These are phyloP conservation scores for Fonsecaea pedrosoi DNA, from an alignment of 2,329 filamentous ascomycete species.

Conservation along the genomic window DNA sequence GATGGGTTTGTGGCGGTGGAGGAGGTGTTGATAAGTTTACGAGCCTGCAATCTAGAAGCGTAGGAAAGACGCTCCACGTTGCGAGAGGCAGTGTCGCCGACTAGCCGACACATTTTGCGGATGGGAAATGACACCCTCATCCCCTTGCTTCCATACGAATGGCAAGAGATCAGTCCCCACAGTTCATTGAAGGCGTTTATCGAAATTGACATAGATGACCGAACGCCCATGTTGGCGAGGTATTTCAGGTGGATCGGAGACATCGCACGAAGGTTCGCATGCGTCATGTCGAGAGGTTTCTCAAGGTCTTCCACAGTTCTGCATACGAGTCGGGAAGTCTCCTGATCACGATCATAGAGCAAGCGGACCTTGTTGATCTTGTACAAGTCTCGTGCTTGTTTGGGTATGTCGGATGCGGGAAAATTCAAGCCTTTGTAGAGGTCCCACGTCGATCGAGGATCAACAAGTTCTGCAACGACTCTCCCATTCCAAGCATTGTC, in stretches of 20 bases:
- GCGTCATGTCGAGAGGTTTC: conserved; percentile 78
- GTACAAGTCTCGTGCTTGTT: conserved; percentile 86
- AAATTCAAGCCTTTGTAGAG: conserved; percentile 88
- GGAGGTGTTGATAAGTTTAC: conserved; percentile 85
- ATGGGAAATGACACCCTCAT: conserved; percentile 95
- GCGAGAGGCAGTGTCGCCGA: conserved; percentile 83
- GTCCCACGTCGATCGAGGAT: conserved; percentile 78
- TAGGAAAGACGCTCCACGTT: conserved; percentile 90
- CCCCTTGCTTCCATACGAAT: conserved; percentile 76
- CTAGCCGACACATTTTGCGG: conserved; percentile 86
- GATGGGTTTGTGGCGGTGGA: conserved; percentile 82
- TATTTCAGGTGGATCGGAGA: conserved; percentile 91
- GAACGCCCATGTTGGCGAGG: conserved; percentile 83
- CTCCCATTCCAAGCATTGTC: conserved; percentile 81
- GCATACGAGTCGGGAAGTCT: conserved; percentile 82
- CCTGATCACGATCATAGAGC: conserved; percentile 81
- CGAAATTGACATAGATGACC: conserved; percentile 94
- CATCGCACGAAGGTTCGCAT: conserved; percentile 85
- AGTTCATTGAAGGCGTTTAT: conserved; percentile 84
- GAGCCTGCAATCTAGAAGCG: conserved; percentile 79
- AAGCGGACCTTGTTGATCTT: conserved; percentile 88
- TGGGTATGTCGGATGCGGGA: conserved; percentile 84
- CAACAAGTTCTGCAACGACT: conserved; percentile 85
- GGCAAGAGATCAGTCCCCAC: conserved; percentile 88
- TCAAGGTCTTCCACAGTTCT: conserved; percentile 75